phyloP scores from a whole-genome alignment of 768 basidiomycete species.

The Daedalea quercina region DNA sequence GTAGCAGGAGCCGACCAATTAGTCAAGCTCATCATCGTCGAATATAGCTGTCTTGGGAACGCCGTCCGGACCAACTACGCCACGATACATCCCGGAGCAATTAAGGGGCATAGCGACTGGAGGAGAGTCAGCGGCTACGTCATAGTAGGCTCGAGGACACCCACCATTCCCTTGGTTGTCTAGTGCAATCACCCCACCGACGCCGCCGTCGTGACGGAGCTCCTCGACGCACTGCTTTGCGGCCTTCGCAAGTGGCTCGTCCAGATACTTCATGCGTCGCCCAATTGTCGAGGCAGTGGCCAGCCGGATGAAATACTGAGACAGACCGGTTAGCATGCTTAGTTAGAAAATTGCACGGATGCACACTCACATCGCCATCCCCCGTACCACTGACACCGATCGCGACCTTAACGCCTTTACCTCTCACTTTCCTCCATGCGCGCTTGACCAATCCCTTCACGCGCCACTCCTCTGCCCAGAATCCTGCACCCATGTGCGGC shows the following conservation, averaged over 20 bases:
- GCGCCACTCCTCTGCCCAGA: conserved; percentile 81
- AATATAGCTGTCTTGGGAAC: conserved; percentile 73
- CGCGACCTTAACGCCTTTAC: conserved; percentile 31
- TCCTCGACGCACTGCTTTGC: conserved; percentile 49
- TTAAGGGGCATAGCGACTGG: conserved; percentile 70
- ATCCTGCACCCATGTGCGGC: conserved; percentile 69
- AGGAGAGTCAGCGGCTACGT: background rate
- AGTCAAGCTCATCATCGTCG: conserved; percentile 45
- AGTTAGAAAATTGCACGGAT: background rate
- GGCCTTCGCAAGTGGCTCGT: conserved; percentile 52
- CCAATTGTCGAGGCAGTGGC: conserved; percentile 63
- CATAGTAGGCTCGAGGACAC: conserved; percentile 11
- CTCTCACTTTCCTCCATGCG: conserved; percentile 34
- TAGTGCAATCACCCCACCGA: conserved; percentile 71
- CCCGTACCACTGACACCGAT: conserved; percentile 83
- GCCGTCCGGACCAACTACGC: conserved; percentile 64
- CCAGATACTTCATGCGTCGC: conserved; percentile 52
- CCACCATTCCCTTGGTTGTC: conserved; percentile 65
- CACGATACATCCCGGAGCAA: conserved; percentile 78
- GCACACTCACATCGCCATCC: conserved; percentile 64
- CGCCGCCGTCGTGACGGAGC: conserved; percentile 49
- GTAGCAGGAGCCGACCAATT: background rate
- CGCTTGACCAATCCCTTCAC: conserved; percentile 24
- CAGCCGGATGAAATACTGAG: conserved; percentile 74
- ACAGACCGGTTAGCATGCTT: background rate